Conservation (phyloP, 768 basidiomycete species). For the Gloeopeniophorella convolvens region DNA sequence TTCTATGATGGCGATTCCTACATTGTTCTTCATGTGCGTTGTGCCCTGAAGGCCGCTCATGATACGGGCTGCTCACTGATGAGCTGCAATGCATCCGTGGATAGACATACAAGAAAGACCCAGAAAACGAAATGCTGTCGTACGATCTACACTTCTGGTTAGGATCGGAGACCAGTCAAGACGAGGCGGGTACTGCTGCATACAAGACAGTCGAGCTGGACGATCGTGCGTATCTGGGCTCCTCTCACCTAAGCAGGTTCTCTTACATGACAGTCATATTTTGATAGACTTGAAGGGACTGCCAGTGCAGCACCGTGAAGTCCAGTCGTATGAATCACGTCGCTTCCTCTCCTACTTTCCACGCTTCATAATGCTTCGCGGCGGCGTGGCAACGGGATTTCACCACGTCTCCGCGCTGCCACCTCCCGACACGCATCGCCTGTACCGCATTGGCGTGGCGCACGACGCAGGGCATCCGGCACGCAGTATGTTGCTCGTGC, state of each 20-base stretch:
- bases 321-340: conserved; percentile 50
- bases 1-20: conserved; percentile 66
- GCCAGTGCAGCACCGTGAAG: conserved; percentile 57
- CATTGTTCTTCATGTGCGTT: conserved; percentile 51
- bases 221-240: conserved; percentile 41
- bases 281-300: conserved; percentile 45
- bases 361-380: conserved; percentile 38
- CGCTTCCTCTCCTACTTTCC: conserved; percentile 47
- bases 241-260: too few species aligned
- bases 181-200: conserved; percentile 55
- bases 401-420: conserved; percentile 43
- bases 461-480: conserved; percentile 11
- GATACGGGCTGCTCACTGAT: too few species aligned
- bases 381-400: conserved; percentile 46
- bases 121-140: conserved; percentile 39
- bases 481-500: conserved; percentile 30
- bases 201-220: conserved; percentile 66
- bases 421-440: conserved; percentile 37
- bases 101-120: conserved; percentile 53
- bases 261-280: not conserved
- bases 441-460: conserved; percentile 42
- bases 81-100: not conserved
- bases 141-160: conserved; percentile 66
- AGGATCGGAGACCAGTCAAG: conserved; percentile 50
- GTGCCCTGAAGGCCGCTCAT: not conserved